Evolutionary conservation across 306 rosid genomes (phyloP), one percentile per base, ranked within the genome.

Genomic region (Pueraria montana): DNA sequence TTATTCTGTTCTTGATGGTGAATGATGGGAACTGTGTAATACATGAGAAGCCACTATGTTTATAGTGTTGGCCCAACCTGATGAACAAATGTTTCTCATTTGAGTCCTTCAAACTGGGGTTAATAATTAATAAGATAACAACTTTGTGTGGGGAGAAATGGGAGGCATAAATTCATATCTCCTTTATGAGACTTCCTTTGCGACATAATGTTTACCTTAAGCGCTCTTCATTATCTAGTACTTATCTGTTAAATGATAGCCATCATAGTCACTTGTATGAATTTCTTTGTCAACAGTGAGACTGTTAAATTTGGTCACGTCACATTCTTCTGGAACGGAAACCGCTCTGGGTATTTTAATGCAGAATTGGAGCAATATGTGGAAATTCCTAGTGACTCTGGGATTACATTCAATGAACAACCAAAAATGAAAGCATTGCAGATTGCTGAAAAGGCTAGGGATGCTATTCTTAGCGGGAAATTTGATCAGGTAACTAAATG

Each of bases 311-410:
- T 96, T 78, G 99, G 99, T 59, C 99, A 96, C 36, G 99, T 96
- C 81, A 96, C 99, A 40, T 94, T 96, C 89, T 94, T 96, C 89
- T 96, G 99, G 99, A 96, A 96, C 36, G 99, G 99, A 62, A 96
- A 94, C 80, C 98, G 98, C 20, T 92, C 99, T 74, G 99, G 99
- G 53, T 96, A 73, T 84, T 96, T 96, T 55, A 88, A 94, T 21
- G 2, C 76, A 62, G 77, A 90, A 36, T 45, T 96, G 94, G 99
- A 96, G 80, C 89, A 94, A 43, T 96, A 96, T 74, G 95, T 94
- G 34, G 97, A 96, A 91, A 80, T 96, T 84, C 99, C 98, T 65
- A 94, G 99, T 85, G 99, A 96, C 66, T 56, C 69, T 63, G 99
- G 99, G 52, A 96, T 96, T 74, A 86, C 99, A 69, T 96, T 96